Evolutionary conservation across 2,329 filamentous ascomycete genomes (phyloP).

Genomic region (Periconia sp.): DNA sequence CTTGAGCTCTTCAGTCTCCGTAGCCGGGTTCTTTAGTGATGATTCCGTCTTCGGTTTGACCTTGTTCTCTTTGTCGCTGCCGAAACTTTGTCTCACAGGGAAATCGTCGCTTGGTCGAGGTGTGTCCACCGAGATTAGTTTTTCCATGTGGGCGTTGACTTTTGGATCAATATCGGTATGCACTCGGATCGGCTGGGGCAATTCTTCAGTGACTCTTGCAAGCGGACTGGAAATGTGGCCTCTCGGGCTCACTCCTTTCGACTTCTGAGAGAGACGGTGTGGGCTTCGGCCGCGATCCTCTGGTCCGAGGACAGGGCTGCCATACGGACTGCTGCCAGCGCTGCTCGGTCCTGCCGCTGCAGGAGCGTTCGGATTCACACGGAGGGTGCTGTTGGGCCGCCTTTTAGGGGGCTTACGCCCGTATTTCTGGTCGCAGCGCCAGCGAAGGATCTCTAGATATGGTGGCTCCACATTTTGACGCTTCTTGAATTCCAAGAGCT

Average conservation of each 20-base stretch:
- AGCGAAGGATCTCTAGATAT: constrained; percentile 93
- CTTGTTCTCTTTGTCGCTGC: constrained; percentile 48
- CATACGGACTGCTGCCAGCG: constrained; percentile 65
- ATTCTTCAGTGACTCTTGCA: constrained; percentile 76
- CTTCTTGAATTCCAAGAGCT: constrained; percentile 85
- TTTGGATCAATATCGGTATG: constrained; percentile 42
- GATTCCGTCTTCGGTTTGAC: constrained; percentile 33
- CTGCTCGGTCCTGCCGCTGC: constrained; percentile 50
- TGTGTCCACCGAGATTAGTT: constrained; percentile 51
- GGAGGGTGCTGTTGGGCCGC: constrained; percentile 54
- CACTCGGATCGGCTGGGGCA: constrained; percentile 46
- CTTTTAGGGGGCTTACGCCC: constrained; percentile 65
- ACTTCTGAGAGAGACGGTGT: constrained; percentile 68
- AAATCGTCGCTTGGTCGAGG: constrained; percentile 48
- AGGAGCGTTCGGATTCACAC: constrained; percentile 59
- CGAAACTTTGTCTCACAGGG: constrained; percentile 36
- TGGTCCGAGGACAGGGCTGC: constrained; percentile 64
- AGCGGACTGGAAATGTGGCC: constrained; percentile 74
- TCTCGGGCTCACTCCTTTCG: constrained; percentile 65
- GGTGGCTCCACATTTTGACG: constrained; percentile 85
- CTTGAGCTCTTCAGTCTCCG: constrained; percentile 49
- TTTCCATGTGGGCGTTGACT: constrained; percentile 37
- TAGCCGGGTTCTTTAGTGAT: constrained; percentile 24
- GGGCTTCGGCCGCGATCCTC: constrained; percentile 72
- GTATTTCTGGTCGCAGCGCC: constrained; percentile 95